Base-by-base conservation (phyloP, 2,329 filamentous ascomycete genomes). In the Leptographium galeiforme region DNA sequence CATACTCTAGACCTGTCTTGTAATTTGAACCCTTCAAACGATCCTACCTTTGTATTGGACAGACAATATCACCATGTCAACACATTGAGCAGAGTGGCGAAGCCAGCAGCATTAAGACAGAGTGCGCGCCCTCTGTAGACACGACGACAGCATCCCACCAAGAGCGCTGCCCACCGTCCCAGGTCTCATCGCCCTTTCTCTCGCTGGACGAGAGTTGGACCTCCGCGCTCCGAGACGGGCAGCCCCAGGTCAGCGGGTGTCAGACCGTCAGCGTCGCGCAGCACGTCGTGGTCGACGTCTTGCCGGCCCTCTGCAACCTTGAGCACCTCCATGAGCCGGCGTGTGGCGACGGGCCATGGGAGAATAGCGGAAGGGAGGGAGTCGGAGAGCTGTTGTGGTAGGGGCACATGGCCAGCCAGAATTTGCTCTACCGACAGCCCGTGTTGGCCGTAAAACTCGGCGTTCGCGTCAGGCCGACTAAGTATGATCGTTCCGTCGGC, bases 401-500 rank as follows among this genome's bases (percentile, higher is more conserved):
- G 50, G 7, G 57, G 58, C n/a, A 61, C 58, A 11, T 56, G 48
- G 32, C 58, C 58, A 12, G 48, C 19, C 32, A 61, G 44, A 18
- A 61, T 59, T n/a, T 57, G 53, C 1, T 50, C 52, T 40, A 57
- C 57, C 11, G 54, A 51, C 39, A 61, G 52, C n/a, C n/a, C n/a
- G 40, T 55, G 56, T n/a, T 45, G 72, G 14, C 79, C 77, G 62
- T 87, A 89, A 61, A 87, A 87, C 13, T 77, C 74, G 61, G 82
- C 82, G 60, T 88, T 89, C 62, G 86, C 84, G 60, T 87, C 84
- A 1, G 73, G 77, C 39, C 84, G 74, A 63, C 86, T 84, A 50
- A 87, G 83, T 52, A 89, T 73, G n/a, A 87, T 73, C 0, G 84
- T 87, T 19, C 84, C 85, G 60, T 87, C 84, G n/a, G 87, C 72